phyloP scores from a whole-genome alignment of 2,329 filamentous ascomycete genomes.

The Coleophoma crateriformis region DNA sequence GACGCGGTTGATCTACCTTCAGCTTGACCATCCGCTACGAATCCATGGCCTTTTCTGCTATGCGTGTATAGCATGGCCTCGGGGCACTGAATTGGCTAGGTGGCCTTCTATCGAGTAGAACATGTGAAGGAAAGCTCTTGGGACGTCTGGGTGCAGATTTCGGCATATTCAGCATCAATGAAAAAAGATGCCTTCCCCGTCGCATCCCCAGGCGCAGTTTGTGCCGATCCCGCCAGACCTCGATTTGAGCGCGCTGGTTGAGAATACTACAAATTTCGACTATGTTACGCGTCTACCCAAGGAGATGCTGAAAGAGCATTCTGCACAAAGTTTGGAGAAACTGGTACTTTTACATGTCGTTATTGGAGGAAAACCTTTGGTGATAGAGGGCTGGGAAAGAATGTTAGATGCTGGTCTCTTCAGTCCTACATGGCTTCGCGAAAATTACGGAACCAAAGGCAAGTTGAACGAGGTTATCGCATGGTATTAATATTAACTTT shows the following conservation, averaged over 20 bases:
- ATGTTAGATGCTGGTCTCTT: slow-evolving; percentile 74
- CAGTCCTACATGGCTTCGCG: slow-evolving; percentile 72
- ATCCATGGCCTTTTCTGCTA: no score
- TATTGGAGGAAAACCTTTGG: slow-evolving; percentile 80
- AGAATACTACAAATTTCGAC: slow-evolving; percentile 76
- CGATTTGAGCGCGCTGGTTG: slow-evolving; percentile 70
- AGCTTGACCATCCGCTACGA: no score
- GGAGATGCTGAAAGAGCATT: slow-evolving; percentile 71
- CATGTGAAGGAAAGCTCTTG: no score
- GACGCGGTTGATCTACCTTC: no score
- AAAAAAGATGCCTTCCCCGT: slow-evolving; percentile 62
- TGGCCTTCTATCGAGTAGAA: no score
- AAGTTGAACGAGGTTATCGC: slow-evolving; percentile 23
- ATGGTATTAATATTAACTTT: slow-evolving; percentile 15
- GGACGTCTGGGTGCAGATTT: background rate
- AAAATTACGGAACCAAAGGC: slow-evolving; percentile 76
- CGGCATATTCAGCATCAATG: background rate
- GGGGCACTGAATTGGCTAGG: no score
- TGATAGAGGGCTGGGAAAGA: slow-evolving; percentile 83
- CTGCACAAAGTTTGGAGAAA: slow-evolving; percentile 76
- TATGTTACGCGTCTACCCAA: slow-evolving; percentile 78
- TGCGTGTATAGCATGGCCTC: no score
- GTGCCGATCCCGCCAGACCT: slow-evolving; percentile 85
- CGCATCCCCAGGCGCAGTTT: slow-evolving; percentile 81
- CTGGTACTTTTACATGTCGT: slow-evolving; percentile 79